phyloP scores from a whole-genome alignment of 495 filamentous ascomycete genomes.

The Penicillium alfredii region DNA sequence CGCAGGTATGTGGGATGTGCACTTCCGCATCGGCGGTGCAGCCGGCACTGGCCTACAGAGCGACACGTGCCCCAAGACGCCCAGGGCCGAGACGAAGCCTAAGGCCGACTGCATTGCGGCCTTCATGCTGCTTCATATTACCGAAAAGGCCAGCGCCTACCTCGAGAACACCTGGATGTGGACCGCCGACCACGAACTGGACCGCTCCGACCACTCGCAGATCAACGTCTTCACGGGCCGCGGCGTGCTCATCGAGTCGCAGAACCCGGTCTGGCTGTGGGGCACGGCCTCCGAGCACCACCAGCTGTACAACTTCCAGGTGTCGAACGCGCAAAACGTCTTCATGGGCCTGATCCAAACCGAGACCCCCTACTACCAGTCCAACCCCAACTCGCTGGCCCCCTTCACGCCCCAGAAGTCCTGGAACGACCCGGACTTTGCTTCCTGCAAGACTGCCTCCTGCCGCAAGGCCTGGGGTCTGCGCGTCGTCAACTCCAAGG shows the following conservation, averaged over 20 bases:
- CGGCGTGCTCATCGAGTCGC: slow-evolving; percentile 69
- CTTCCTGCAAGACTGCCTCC: slow-evolving; percentile 50
- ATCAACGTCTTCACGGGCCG: slow-evolving; percentile 91
- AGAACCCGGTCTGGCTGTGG: slow-evolving; percentile 56
- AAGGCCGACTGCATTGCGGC: slow-evolving; percentile 59
- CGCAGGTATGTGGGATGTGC: slow-evolving; percentile 84
- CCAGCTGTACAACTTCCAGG: slow-evolving; percentile 84
- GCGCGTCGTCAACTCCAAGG: slow-evolving; percentile 61
- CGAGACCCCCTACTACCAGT: slow-evolving; percentile 89
- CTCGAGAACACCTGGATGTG: slow-evolving; percentile 94
- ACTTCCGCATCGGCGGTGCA: slow-evolving; percentile 77
- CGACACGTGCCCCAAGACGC: slow-evolving; percentile 61
- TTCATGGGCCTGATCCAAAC: slow-evolving; percentile 85
- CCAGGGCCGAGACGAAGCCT: slow-evolving; percentile 48
- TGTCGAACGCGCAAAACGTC: slow-evolving; percentile 71
- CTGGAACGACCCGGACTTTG: slow-evolving; percentile 74
- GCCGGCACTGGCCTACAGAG: slow-evolving; percentile 76
- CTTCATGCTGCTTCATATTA: slow-evolving; percentile 80
- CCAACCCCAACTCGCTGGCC: slow-evolving; percentile 67
- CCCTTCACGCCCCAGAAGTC: slow-evolving; percentile 58
- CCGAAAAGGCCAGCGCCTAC: slow-evolving; percentile 63
- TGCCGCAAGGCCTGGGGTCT: slow-evolving; percentile 84
- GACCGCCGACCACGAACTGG: slow-evolving; percentile 91
- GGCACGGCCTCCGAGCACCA: slow-evolving; percentile 84
- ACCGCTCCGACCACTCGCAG: slow-evolving; percentile 67